Percentiles rank a stretch among this genome's conserved stretches.
Evolutionary conservation across 2,329 filamentous ascomycete genomes (phyloP).

Genomic region (Monilinia laxa): DNA sequence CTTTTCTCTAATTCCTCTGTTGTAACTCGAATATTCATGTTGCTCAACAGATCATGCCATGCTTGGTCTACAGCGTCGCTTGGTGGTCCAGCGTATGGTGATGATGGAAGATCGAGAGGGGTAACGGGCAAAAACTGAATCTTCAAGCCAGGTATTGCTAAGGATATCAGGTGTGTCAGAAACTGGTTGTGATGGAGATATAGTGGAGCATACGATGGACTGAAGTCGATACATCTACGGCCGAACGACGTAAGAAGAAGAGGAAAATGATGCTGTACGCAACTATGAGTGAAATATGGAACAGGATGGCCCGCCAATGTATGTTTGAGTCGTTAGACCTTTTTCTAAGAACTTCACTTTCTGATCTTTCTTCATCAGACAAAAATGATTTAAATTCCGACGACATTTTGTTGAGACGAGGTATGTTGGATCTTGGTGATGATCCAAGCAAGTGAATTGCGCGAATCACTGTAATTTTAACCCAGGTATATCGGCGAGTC

Average conservation of each 20-base stretch:
- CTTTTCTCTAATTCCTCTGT: conserved; percentile 11
- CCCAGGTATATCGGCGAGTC: not conserved
- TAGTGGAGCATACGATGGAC: conserved; percentile 4
- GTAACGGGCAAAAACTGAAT: conserved; percentile 1
- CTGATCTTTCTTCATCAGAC: not conserved
- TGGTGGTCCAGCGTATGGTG: conserved; percentile 18
- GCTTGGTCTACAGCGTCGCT: conserved; percentile 19
- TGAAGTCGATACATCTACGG: not conserved
- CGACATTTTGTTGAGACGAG: not conserved
- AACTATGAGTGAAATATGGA: not conserved
- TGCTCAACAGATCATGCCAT: conserved; percentile 23
- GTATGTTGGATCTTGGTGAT: not conserved
- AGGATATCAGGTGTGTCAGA: not conserved
- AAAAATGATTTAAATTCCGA: conserved; percentile 15
- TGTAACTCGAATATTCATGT: conserved; percentile 23
- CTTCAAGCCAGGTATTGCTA: not conserved
- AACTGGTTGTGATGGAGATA: no score
- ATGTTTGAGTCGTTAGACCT: no score
- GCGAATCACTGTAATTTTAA: not conserved
- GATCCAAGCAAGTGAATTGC: not conserved
- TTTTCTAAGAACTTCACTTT: not conserved
- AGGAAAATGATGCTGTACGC: not conserved
- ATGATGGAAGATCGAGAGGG: conserved; percentile 7
- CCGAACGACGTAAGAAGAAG: not conserved
- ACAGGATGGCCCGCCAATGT: not conserved